phyloP scores from a whole-genome alignment of 1,284 basidiomycete species.

The Sporisorium scitamineum region DNA sequence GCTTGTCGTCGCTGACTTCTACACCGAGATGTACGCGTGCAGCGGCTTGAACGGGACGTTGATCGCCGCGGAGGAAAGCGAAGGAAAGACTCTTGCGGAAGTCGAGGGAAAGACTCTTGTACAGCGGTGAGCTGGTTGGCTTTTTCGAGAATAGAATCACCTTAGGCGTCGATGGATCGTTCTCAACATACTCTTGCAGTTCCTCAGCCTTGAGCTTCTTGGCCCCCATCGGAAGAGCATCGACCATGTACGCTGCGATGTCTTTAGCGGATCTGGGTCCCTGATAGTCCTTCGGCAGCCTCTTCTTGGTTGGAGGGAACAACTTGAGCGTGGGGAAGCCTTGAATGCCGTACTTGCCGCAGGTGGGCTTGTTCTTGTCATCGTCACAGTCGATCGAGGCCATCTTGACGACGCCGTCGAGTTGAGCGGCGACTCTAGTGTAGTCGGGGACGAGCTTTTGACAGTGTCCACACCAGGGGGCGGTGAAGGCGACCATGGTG shows the following conservation, averaged over 20 bases:
- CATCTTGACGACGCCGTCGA: conserved; percentile 85
- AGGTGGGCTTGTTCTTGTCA: conserved; percentile 82
- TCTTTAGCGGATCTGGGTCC: conserved; percentile 80
- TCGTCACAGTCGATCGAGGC: conserved; percentile 93
- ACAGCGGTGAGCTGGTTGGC: conserved; percentile 62
- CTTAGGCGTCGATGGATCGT: conserved; percentile 44
- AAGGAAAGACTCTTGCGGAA: conserved; percentile 60
- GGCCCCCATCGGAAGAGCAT: conserved; percentile 77
- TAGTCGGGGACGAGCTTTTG: conserved; percentile 87
- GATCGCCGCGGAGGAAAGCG: conserved; percentile 60
- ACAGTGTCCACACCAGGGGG: conserved; percentile 76
- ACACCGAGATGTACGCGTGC: conserved; percentile 56
- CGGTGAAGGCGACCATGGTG: conserved; percentile 69
- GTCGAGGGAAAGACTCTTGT: conserved; percentile 66
- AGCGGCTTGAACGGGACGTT: conserved; percentile 46
- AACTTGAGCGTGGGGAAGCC: conserved; percentile 90
- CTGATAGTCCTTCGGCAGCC: conserved; percentile 79
- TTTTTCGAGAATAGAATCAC: conserved; percentile 66
- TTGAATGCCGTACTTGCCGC: conserved; percentile 84
- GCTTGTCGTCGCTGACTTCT: conserved; percentile 47
- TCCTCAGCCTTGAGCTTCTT: conserved; percentile 77
- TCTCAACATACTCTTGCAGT: conserved; percentile 45
- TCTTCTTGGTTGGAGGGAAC: conserved; percentile 71
- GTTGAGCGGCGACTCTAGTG: conserved; percentile 81
- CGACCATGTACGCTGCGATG: conserved; percentile 81